Evolutionary conservation across 23 red algal species (phyloP), one percentile per base, ranked within the genome.

Genomic region (Gracilaria vermiculophylla): DNA sequence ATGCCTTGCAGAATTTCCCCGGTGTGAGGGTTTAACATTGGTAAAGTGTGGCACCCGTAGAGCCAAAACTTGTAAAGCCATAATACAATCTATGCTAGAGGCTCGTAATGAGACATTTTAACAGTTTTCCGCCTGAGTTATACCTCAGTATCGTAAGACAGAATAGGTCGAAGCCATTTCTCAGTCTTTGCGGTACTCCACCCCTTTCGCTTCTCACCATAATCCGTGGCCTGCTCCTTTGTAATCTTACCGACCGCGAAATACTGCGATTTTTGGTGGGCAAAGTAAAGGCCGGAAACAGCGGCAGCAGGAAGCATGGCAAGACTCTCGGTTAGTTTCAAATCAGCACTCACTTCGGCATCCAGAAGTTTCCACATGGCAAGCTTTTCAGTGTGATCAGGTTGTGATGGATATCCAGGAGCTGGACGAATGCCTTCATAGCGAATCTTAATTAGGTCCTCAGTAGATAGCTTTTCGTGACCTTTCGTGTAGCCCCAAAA

Each of bases 401-500:
- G 92, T 75, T 94, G 92, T 31, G 82, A 87, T 12, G 91, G 81
- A 77, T 92, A 92, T 16, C 92, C 92, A 0, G 92, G 83, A 24
- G 92, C 92, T 5, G 92, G 92, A 15, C 92, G 85, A 69, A 95
- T 95, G 33, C 92, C 92, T 6, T 65, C 53, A 64, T 95, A 95
- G 57, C 85, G 86, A 65, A 95, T 95, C 73, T 95, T 95, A 16
- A 95, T 87, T 20, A 95, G 73, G 76, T 95, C 92, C 49, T 95
- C 92, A 17, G 37, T 57, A 20, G 53, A 51, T 6, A 95, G 77
- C 39, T 82, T 90, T 47, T 95, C 92, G 17, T 80, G 74, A 2
- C 77, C 71, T 24, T 80, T 44, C 15, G 83, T 88, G 75, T 95
- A 95, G 10, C 92, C 92, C 92, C 92, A 95, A 37, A 85, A 43